Evolutionary conservation across 2,329 filamentous ascomycete genomes (phyloP).

Genomic region (Didymellaceae sp.): DNA sequence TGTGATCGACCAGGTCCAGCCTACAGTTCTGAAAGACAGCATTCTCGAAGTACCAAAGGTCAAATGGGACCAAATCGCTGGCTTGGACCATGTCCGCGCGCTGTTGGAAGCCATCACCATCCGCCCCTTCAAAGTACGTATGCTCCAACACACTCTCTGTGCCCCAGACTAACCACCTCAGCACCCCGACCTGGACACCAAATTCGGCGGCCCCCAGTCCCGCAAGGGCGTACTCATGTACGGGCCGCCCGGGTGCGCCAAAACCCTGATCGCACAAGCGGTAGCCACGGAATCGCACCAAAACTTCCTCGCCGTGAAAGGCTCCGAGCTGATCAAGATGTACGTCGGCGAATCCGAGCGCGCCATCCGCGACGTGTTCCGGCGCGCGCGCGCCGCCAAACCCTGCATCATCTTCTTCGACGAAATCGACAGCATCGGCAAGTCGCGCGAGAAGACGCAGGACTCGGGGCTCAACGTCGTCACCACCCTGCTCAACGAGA

Average conservation of each 20-base stretch:
- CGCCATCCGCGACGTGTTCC: conserved; percentile 82
- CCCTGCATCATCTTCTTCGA: conserved; percentile 97
- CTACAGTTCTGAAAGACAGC: conserved; percentile 87
- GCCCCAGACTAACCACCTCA: conserved; percentile 18
- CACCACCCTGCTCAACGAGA: conserved; percentile 88
- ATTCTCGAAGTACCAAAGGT: conserved; percentile 88
- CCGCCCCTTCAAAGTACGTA: conserved; percentile 61
- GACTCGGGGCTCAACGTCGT: conserved; percentile 78
- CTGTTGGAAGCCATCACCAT: conserved; percentile 64
- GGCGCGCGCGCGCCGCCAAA: conserved; percentile 80
- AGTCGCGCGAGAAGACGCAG: conserved; percentile 58
- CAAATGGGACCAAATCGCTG: conserved; percentile 86
- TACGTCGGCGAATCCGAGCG: conserved; percentile 96
- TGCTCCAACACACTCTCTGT: not conserved
- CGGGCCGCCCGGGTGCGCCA: conserved; percentile 92
- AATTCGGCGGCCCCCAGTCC: conserved; percentile 50
- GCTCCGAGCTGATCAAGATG: conserved; percentile 92
- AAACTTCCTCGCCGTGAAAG: conserved; percentile 95
- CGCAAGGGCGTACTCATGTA: conserved; percentile 88
- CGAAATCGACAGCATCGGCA: conserved; percentile 87
- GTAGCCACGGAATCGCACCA: conserved; percentile 88
- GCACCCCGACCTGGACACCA: conserved; percentile 45
- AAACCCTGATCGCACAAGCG: conserved; percentile 90
- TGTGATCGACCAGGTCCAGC: conserved; percentile 73
- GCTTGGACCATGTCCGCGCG: conserved; percentile 76